These are phyloP conservation scores for Scytalidium sp. DNA, from an alignment of 2,329 filamentous ascomycete genomes.

Conservation along the genomic window DNA sequence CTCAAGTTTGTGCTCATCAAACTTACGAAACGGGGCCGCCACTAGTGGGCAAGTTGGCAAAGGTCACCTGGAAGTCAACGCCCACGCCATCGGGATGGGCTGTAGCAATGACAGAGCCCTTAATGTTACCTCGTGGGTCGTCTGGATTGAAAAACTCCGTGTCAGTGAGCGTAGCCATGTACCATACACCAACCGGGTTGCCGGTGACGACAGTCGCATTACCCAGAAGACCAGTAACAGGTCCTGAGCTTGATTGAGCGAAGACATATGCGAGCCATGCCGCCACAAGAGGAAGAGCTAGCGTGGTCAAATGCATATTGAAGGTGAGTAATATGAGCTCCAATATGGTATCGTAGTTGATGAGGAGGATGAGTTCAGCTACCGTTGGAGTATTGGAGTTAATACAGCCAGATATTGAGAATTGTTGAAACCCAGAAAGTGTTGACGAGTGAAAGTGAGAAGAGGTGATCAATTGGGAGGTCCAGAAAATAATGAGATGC, in stretches of 20 bases:
- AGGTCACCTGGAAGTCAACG: constrained; percentile 51
- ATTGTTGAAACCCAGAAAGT: no score
- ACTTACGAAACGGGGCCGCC: constrained; percentile 60
- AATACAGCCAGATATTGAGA: no score
- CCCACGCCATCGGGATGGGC: constrained; percentile 49
- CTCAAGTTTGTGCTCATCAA: constrained; percentile 1
- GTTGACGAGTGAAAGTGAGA: no score
- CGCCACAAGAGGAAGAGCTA: not conserved
- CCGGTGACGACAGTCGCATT: constrained; percentile 49
- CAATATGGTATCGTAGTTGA: no score
- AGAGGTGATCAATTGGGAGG: no score
- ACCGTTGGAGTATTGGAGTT: no score
- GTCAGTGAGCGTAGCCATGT: constrained; percentile 52
- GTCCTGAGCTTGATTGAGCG: constrained; percentile 17
- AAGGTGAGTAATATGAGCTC: not conserved
- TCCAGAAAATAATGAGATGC: no score
- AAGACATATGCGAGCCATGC: not conserved
- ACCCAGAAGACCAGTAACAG: constrained; percentile 30
- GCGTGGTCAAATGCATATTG: not conserved
- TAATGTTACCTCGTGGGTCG: constrained; percentile 49
- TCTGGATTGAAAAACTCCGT: constrained; percentile 41
- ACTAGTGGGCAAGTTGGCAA: constrained; percentile 55
- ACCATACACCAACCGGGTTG: constrained; percentile 54
- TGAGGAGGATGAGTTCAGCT: no score
- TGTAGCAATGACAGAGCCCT: constrained; percentile 47